Base-by-base conservation (phyloP, 2,329 filamentous ascomycete genomes). In the Alternaria metachromatica region DNA sequence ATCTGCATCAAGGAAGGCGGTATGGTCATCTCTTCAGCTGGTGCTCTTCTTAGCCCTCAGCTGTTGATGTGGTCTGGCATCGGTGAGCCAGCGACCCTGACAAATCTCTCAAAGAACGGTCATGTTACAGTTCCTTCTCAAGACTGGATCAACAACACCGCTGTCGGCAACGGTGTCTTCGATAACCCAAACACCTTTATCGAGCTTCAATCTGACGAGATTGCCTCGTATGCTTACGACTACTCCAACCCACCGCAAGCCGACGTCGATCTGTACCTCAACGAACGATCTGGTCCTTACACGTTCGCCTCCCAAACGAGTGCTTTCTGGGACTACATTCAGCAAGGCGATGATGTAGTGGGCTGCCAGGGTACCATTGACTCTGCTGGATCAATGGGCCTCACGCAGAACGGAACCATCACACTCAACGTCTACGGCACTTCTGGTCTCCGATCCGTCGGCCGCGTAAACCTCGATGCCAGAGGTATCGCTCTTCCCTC, bases 391-490 rank as follows among this genome's bases (percentile, higher is more conserved):
- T 82, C 78, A 44, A 72, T 75, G 2, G 82, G 77, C 9, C 84
- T 74, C 68, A 81, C 62, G 2, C 69, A 72, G 33, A 79, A 80
- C 55, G 79, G 84, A 62, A 86, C 84, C 63, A 84, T 88, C 55
- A 87, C 85, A 0, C 78, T 88, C 20, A 88, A 88, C 72, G 75
- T 88, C 5, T 88, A 88, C 76, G 86, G 86, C 9, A 88, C 86
- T 0, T 87, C 85, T 0, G 86, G 86, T 1, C 78, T 87, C 21
- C 80, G 81, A 6, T 87, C 86, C 3, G 73, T 80, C 1, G 85
- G 85, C 2, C 78, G 79, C 5, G 84, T 87, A 4, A 70, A 80
- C 7, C 79, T 87, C 13, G 82, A 85, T 51, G 73, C 76, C 1
- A 81, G 81, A 1, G 84, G 83, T 65, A 74, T 81, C 6, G 82